phyloP scores from a whole-genome alignment of 345 rosid genomes.

The Hibiscus trionum region DNA sequence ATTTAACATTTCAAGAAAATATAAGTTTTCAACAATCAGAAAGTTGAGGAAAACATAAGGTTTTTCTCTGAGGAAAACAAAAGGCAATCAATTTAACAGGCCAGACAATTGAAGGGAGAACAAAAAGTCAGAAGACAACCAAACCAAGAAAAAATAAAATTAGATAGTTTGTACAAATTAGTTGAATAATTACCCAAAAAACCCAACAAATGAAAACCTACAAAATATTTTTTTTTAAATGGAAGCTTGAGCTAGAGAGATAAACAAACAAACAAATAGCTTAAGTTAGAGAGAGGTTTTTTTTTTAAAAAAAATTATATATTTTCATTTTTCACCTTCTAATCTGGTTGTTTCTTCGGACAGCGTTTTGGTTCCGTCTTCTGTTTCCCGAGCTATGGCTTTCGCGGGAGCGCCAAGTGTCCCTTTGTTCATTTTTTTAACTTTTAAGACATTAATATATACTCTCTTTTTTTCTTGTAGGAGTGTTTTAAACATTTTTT shows the following conservation, averaged over 20 bases:
- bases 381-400: constrained; percentile 10
- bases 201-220: neutral
- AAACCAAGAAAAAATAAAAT: neutral
- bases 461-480: no score
- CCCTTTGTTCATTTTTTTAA: neutral
- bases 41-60: neutral
- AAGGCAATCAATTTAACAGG: neutral
- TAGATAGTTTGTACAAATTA: neutral
- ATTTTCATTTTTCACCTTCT: neutral
- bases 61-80: no score
- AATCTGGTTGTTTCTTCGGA: constrained; percentile 12
- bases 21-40: neutral
- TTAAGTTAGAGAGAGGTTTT: neutral
- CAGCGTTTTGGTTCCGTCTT: constrained; percentile 15
- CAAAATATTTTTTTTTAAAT: neutral
- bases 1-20: neutral
- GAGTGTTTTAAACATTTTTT: neutral
- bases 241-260: neutral
- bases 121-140: neutral
- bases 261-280: neutral
- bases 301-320: neutral
- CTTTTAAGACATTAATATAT: constrained; percentile 16
- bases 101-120: neutral
- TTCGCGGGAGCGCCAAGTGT: constrained; percentile 39
- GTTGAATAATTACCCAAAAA: neutral